Evolutionary conservation across 73 alveolate genomes (phyloP).

Genomic region (Paramecium caudatum): DNA sequence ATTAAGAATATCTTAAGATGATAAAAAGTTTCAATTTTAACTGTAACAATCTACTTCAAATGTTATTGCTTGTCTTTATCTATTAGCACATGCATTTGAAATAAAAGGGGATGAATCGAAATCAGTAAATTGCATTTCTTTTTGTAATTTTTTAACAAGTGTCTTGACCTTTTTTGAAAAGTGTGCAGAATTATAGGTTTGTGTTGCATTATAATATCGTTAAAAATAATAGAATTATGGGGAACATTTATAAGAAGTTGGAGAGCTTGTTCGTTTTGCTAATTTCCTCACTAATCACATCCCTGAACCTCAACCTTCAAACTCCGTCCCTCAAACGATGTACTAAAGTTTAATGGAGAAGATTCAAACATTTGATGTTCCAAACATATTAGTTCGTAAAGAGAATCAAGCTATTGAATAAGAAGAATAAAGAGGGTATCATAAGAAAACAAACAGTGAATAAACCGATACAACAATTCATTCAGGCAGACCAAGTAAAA

Average conservation of each 20-base stretch:
- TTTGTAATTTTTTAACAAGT: neutral
- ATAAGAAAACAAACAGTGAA: conserved; percentile 31
- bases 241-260: neutral
- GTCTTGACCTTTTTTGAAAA: neutral
- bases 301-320: neutral
- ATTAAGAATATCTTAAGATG: conserved; percentile 11
- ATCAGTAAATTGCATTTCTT: neutral
- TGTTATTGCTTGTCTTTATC: neutral
- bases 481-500: conserved; percentile 17
- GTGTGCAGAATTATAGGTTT: neutral
- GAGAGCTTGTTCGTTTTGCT: neutral
- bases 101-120: neutral
- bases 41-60: neutral
- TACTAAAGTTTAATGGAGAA: neutral
- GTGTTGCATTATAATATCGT: neutral
- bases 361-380: neutral
- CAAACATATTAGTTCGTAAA: neutral
- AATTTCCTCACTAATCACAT: neutral
- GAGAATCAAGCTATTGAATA: neutral
- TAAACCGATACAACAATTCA: conserved; percentile 8
- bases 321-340: neutral
- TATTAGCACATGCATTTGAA: neutral
- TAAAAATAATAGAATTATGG: neutral
- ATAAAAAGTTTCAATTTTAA: neutral
- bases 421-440: neutral